Evolutionary conservation across 2,329 filamentous ascomycete genomes (phyloP).

Genomic region (Talaromyces funiculosus): DNA sequence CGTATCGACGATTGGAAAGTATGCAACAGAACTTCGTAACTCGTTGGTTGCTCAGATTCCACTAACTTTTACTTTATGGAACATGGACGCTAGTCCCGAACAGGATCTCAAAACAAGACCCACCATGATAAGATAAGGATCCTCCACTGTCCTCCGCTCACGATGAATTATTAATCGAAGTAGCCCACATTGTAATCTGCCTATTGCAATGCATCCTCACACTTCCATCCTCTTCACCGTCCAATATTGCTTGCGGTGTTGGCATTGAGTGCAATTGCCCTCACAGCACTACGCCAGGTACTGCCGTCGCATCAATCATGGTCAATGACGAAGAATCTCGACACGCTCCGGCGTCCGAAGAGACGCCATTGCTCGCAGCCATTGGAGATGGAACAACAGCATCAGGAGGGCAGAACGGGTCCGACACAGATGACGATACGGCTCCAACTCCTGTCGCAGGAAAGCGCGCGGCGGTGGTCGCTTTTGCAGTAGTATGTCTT

Average conservation of each 20-base stretch:
- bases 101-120: neutral
- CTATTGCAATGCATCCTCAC: neutral
- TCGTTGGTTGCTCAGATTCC: neutral
- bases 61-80: neutral
- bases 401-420: neutral
- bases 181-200: neutral
- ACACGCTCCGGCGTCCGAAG: neutral
- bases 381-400: neutral
- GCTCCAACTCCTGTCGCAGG: slow-evolving; percentile 1
- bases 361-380: slow-evolving; percentile 6
- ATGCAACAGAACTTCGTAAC: neutral
- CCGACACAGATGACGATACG: neutral
- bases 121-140: neutral
- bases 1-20: neutral
- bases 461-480: slow-evolving; percentile 16
- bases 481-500: slow-evolving; percentile 22
- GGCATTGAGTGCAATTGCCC: neutral
- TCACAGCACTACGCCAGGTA: neutral
- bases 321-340: neutral
- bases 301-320: neutral
- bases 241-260: neutral
- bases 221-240: neutral
- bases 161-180: neutral
- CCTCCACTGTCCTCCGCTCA: neutral
- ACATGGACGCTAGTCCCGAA: neutral